phyloP scores from a whole-genome alignment of 352 stramenopile species.

The Globisporangium heterothallicum region DNA sequence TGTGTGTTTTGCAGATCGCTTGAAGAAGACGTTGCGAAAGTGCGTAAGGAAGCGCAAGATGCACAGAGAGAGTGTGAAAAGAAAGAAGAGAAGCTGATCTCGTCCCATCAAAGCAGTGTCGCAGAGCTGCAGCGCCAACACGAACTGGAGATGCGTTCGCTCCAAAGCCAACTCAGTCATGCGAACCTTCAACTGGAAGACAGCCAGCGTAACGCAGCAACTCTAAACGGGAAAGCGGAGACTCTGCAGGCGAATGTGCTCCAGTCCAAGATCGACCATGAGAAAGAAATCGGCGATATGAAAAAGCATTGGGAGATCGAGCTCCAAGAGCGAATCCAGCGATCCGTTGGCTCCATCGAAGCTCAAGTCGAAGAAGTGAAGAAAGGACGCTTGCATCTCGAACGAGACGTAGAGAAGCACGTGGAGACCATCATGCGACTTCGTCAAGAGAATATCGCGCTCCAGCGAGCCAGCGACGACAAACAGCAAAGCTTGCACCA shows the following conservation, averaged over 20 bases:
- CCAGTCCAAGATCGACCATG: constrained; percentile 45
- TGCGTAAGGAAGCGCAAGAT: constrained; percentile 51
- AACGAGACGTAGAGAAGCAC: constrained; percentile 64
- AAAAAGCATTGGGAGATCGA: constrained; percentile 53
- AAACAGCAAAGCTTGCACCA: constrained; percentile 21
- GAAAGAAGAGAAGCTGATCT: constrained; percentile 29
- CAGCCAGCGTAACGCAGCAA: constrained; percentile 17
- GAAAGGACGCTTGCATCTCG: constrained; percentile 44
- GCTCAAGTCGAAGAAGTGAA: constrained; percentile 64
- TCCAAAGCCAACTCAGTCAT: constrained; percentile 46
- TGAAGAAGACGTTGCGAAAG: constrained; percentile 47
- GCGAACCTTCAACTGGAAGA: constrained; percentile 31
- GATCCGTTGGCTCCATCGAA: constrained; percentile 45
- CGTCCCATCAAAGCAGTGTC: constrained; percentile 30
- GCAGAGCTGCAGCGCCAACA: constrained; percentile 30
- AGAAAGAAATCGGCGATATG: constrained; percentile 42
- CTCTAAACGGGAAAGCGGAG: constrained; percentile 43
- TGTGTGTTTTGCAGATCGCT: constrained; percentile 7
- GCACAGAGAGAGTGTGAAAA: constrained; percentile 34
- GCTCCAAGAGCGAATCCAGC: constrained; percentile 47
- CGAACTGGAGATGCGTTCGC: constrained; percentile 26
- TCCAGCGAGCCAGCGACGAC: constrained; percentile 43
- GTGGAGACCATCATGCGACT: constrained; percentile 42
- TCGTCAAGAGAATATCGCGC: constrained; percentile 48
- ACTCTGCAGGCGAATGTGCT: constrained; percentile 39